phyloP scores from a whole-genome alignment of 2,329 filamentous ascomycete genomes.

The Pseudocercospora macadamiae region DNA sequence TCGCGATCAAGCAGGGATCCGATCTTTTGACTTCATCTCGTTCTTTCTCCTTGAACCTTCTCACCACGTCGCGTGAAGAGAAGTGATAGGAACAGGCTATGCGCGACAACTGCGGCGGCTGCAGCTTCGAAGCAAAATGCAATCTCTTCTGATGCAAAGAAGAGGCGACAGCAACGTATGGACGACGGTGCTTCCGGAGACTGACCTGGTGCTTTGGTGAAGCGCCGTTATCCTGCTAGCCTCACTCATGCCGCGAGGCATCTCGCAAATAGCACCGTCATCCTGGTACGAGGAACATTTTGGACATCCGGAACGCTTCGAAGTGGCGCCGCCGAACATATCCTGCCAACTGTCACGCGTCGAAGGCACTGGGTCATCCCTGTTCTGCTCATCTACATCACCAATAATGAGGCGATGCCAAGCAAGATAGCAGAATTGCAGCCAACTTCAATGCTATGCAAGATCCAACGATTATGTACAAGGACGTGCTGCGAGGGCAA shows the following conservation, averaged over 20 bases:
- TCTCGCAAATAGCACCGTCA: not conserved
- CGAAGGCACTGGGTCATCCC: not conserved
- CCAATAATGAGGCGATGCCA: conserved; percentile 5
- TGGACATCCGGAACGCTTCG: not conserved
- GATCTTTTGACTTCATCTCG: not conserved
- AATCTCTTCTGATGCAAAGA: not conserved
- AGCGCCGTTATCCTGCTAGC: not conserved
- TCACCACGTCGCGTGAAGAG: not conserved
- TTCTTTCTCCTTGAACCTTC: not conserved
- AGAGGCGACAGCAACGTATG: not conserved
- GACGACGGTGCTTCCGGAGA: not conserved
- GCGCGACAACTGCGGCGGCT: no score
- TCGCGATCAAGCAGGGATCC: not conserved
- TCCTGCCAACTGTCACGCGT: conserved; percentile 5
- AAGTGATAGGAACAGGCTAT: not conserved
- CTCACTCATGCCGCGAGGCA: not conserved
- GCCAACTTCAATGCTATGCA: not conserved
- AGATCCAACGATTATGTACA: not conserved
- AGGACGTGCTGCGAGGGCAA: conserved; percentile 7
- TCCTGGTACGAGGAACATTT: not conserved
- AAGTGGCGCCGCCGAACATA: conserved; percentile 4
- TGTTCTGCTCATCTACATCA: not conserved
- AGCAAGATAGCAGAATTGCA: not conserved
- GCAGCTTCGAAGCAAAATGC: not conserved
- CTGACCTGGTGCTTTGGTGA: not conserved